These are phyloP conservation scores for Apiospora marii DNA, from an alignment of 2,329 filamentous ascomycete species.

Conservation along the genomic window DNA sequence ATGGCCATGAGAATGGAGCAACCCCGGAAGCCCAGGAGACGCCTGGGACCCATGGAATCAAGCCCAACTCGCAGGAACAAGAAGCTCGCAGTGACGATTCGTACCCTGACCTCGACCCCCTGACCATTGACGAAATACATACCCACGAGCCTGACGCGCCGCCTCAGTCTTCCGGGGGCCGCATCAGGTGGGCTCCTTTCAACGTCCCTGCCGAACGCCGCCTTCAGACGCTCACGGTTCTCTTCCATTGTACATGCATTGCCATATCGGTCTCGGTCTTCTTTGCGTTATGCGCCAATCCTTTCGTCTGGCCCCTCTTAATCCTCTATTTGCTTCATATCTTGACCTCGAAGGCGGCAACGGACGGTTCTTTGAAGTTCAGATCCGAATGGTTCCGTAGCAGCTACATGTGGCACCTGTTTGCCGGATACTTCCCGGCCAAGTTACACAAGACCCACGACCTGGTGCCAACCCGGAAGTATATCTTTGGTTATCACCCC, in stretches of 20 bases:
- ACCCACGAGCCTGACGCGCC: constrained; percentile 32
- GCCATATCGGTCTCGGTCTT: constrained; percentile 78
- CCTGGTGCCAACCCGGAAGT: constrained; percentile 83
- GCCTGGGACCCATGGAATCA: neutral
- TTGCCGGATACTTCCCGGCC: constrained; percentile 92
- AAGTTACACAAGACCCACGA: constrained; percentile 84
- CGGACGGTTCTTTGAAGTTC: constrained; percentile 76
- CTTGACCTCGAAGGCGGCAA: constrained; percentile 79
- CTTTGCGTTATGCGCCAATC: constrained; percentile 90
- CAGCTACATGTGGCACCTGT: constrained; percentile 83
- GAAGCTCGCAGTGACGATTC: constrained; percentile 37
- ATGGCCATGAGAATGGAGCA: neutral
- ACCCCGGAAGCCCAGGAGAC: neutral
- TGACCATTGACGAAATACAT: constrained; percentile 41
- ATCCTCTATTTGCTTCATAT: constrained; percentile 84
- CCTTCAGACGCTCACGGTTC: constrained; percentile 79
- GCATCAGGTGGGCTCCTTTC: constrained; percentile 84
- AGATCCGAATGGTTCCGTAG: constrained; percentile 79
- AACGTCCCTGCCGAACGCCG: constrained; percentile 75
- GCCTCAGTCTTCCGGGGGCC: constrained; percentile 35
- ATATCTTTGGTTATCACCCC: constrained; percentile 96
- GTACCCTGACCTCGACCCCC: constrained; percentile 44
- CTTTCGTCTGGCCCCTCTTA: constrained; percentile 84
- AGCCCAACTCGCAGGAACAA: constrained; percentile 18
- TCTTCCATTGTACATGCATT: constrained; percentile 77